Percentiles rank a stretch among this genome's conserved stretches.
These are phyloP conservation scores for Citropsis articulata DNA, from an alignment of 345 rosid species.

Conservation along the genomic window DNA sequence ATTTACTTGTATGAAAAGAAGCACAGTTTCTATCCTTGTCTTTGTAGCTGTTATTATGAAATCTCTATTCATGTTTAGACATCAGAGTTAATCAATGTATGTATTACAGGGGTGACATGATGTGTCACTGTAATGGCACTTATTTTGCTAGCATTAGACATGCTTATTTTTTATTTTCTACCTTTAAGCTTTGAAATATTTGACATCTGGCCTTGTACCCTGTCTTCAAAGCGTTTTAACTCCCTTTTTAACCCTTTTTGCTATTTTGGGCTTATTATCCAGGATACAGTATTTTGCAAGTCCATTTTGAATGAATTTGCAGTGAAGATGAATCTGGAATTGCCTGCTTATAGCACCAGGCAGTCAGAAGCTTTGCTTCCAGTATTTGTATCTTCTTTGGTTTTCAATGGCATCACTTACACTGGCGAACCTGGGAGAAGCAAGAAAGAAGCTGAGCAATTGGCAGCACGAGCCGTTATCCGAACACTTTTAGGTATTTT, in stretches of 20 bases:
- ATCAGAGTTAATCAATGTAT: not conserved
- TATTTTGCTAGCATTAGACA: not conserved
- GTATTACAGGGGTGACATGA: not conserved
- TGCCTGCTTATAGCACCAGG: slow-evolving; percentile 31
- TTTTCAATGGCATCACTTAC: slow-evolving; percentile 32
- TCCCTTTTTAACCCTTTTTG: not conserved
- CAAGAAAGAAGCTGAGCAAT: slow-evolving; percentile 55
- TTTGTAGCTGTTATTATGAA: not conserved
- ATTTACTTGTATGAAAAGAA: not conserved
- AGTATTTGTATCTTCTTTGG: slow-evolving; percentile 28
- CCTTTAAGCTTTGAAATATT: not conserved
- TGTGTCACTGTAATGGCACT: not conserved
- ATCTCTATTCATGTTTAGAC: not conserved
- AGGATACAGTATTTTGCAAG: slow-evolving; percentile 42
- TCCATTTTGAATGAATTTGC: slow-evolving; percentile 49
- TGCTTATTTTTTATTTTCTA: not conserved
- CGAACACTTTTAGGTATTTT: slow-evolving; percentile 35
- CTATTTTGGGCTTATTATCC: not conserved
- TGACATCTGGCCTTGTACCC: not conserved
- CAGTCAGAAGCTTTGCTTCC: slow-evolving; percentile 21
- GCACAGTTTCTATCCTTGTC: not conserved
- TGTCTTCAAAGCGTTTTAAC: not conserved
- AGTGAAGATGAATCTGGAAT: slow-evolving; percentile 28
- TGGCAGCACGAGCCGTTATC: slow-evolving; percentile 43
- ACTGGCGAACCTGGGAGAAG: slow-evolving; percentile 26